Base-by-base conservation (phyloP, 139 green algal genomes). In the Coelastrella sp. region DNA sequence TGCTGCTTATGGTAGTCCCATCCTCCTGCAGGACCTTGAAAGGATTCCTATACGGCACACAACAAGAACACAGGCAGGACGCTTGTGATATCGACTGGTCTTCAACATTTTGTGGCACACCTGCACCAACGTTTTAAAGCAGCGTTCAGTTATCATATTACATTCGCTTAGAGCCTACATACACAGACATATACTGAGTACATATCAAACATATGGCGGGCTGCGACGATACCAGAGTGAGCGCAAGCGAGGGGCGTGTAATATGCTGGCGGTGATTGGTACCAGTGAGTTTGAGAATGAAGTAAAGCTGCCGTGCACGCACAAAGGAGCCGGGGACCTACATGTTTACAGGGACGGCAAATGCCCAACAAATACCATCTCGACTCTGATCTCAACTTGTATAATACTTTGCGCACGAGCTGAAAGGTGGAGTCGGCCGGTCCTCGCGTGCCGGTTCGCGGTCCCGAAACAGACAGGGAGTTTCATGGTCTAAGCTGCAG, bases 21-120 rank as follows among this genome's bases (percentile, higher is more conserved):
- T 88, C 83, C 2, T 88, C 68, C 11, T 61, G 20, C 7, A 88
- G 54, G 4, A 88, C 66, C 5, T 80, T 80, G 20, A 88, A 88
- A n/a, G 66, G 58, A 57, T 88, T 65, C 83, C 83, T 88, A 68
- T 68, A 22, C 22, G 5, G 22, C 68, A 32, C 7, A 19, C 22
- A 80, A 23, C 22, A 58, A 13, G 20, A 57, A 19, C 74, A 58
- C 22, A 17, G 78, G 16, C 16, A 22, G 8, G 5, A 17, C 68
- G 61, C 11, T 13, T 71, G 61, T 19, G 11, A 10, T 71, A 13
- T 13, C 8, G 61, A 47, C 32, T 47, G 32, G 32, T 47, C 32
- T 47, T 47, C 32, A 47, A 47, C 32, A 2, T 47, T 47, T 47
- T 47, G 32, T 47, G 32, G 32, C 32, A 47, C 61, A 71, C 10